Evolutionary conservation across 1,284 basidiomycete species (phyloP).

Genomic region (Moesziomyces parantarcticus): DNA sequence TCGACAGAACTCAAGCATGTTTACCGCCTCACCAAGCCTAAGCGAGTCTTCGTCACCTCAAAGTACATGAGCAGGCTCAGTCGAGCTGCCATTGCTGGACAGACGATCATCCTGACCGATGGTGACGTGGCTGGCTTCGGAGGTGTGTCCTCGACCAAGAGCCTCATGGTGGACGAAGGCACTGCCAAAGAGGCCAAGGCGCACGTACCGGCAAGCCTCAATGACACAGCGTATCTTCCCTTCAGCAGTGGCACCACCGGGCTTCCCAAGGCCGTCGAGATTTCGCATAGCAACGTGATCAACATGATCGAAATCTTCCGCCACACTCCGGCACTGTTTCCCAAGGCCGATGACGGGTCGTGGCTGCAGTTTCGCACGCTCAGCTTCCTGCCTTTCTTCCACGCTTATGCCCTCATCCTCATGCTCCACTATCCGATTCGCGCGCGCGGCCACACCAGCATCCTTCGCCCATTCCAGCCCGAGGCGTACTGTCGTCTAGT

Average conservation of each 20-base stretch:
- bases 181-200: constrained; percentile 7
- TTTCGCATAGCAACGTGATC: constrained; percentile 45
- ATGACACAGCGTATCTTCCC: constrained; percentile 33
- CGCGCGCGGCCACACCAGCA: constrained; percentile 23
- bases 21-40: constrained; percentile 34
- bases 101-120: constrained; percentile 25
- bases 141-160: constrained; percentile 20
- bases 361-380: constrained; percentile 17
- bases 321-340: constrained; percentile 23
- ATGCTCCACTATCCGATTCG: constrained; percentile 3
- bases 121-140: constrained; percentile 17
- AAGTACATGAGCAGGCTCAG: constrained; percentile 7
- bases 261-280: constrained; percentile 47
- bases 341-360: neutral
- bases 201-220: constrained; percentile 11
- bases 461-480: constrained; percentile 36
- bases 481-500: constrained; percentile 33
- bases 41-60: constrained; percentile 38
- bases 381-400: constrained; percentile 51
- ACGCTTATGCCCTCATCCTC: constrained; percentile 39
- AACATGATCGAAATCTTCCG: constrained; percentile 39
- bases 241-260: constrained; percentile 47
- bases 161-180: constrained; percentile 16
- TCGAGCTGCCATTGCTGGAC: constrained; percentile 22
- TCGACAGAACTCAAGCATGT: constrained; percentile 42